phyloP scores from a whole-genome alignment of 495 filamentous ascomycete species.

The Podospora sp. region DNA sequence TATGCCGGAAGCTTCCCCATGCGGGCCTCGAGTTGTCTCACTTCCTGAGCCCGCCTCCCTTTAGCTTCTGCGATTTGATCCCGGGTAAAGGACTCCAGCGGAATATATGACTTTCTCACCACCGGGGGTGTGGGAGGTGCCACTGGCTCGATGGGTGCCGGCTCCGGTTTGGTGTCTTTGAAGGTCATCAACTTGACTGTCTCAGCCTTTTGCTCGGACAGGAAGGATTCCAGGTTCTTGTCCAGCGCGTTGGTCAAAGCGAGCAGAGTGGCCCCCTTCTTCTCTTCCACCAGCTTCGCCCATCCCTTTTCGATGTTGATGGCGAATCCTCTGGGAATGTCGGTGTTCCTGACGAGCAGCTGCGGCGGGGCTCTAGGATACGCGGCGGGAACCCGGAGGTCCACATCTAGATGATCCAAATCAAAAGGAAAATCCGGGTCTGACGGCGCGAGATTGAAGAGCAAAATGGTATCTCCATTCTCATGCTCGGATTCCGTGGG shows the following conservation, averaged over 20 bases:
- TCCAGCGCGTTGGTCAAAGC: slow-evolving; percentile 73
- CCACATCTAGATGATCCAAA: slow-evolving; percentile 69
- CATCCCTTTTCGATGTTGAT: slow-evolving; percentile 83
- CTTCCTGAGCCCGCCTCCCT: slow-evolving; percentile 64
- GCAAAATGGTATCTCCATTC: slow-evolving; percentile 56
- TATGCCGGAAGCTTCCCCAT: slow-evolving; percentile 70
- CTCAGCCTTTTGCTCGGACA: slow-evolving; percentile 72
- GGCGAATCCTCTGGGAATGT: slow-evolving; percentile 79
- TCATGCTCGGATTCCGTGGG: slow-evolving; percentile 59
- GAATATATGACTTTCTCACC: slow-evolving; percentile 36
- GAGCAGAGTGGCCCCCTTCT: slow-evolving; percentile 63
- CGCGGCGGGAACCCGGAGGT: slow-evolving; percentile 64
- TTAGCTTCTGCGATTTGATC: slow-evolving; percentile 66
- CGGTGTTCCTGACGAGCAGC: slow-evolving; percentile 69
- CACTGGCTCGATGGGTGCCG: slow-evolving; percentile 35
- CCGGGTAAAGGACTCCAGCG: slow-evolving; percentile 50
- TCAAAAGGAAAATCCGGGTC: slow-evolving; percentile 89
- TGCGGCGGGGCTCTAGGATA: slow-evolving; percentile 64
- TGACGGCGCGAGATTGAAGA: slow-evolving; percentile 72
- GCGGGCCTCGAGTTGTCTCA: slow-evolving; percentile 76
- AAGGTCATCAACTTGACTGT: slow-evolving; percentile 80
- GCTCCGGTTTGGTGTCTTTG: slow-evolving; percentile 43
- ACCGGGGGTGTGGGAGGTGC: slow-evolving; percentile 42
- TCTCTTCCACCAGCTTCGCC: slow-evolving; percentile 63
- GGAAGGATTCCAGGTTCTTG: slow-evolving; percentile 69